Base-by-base conservation (phyloP, 495 filamentous ascomycete species). In the Aspergillus cristatus region DNA sequence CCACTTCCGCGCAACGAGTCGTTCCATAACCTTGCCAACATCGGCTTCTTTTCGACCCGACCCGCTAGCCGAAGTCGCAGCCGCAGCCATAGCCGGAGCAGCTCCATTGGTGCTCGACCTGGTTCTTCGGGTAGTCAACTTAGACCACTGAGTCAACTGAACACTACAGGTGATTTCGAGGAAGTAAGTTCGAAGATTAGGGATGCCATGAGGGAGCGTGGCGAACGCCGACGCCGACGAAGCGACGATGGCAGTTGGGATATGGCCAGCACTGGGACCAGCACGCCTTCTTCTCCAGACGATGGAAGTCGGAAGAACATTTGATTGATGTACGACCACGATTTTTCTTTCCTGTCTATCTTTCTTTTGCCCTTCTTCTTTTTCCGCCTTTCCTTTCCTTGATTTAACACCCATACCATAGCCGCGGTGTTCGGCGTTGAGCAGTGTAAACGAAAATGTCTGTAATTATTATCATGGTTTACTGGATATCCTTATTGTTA, bases 1-100 rank as follows among this genome's bases (percentile, higher is more conserved):
- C 59, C 71, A 32, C 60, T 98, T 6, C 90, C 91, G 7, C 75
- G 82, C 18, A 95, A 94, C 63, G 91, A 98, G 55, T 87, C 82
- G 3, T 94, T 97, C 65, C 77, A 79, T 48, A 87, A 96, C 47
- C 78, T 98, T 17, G 79, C 82, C 11, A 76, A 75, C 37, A 82
- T 91, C 42, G 84, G 81, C 32, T 78, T 98, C 55, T 98, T 96
- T 51, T 84, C 90, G 2, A 88, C 83, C 18, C 70, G 86, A 20
- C 90, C 90, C 4, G 72, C 78, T 2, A 85, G 77, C 41, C 79
- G 84, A 30, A 80, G 65, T 28, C 65, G 81, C 12, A 82, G 75
- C 48, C n/a, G n/a, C n/a, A n/a, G n/a, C n/a, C 68, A 82, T 28
- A 88, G 81, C 49, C 82, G 84, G 50, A 90, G 77, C 45, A 70